These are phyloP conservation scores for Blastobotrys indianensis DNA, from an alignment of 1,139 yeast species.

Conservation along the genomic window DNA sequence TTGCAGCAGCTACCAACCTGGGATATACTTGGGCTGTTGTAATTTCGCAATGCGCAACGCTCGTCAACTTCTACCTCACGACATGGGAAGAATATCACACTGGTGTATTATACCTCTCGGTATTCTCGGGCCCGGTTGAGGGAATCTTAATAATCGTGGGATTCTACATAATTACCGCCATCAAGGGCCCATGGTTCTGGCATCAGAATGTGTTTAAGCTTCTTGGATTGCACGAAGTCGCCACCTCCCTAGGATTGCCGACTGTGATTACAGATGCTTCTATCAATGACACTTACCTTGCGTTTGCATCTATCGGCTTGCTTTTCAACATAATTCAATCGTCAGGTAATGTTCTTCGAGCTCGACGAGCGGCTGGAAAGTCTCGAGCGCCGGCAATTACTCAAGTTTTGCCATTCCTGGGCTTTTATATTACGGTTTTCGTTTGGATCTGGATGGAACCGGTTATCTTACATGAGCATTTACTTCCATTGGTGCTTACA, in stretches of 20 bases:
- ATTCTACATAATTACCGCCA: conserved; percentile 56
- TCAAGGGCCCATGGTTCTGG: conserved; percentile 63
- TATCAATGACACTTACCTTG: conserved; percentile 42
- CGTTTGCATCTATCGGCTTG: conserved; percentile 51
- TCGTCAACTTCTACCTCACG: conserved; percentile 74
- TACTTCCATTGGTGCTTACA: conserved; percentile 56
- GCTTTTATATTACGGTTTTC: conserved; percentile 53
- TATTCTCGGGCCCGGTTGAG: conserved; percentile 91
- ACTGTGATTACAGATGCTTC: conserved; percentile 14
- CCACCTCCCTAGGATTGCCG: not conserved
- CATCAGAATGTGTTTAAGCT: conserved; percentile 30
- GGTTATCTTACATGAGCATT: conserved; percentile 42
- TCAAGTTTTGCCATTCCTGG: conserved; percentile 68
- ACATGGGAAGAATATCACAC: conserved; percentile 98
- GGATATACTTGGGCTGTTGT: conserved; percentile 64
- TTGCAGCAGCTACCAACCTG: conserved; percentile 65
- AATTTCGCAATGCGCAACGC: conserved; percentile 66
- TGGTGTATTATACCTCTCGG: conserved; percentile 70
- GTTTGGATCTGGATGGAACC: conserved; percentile 44
- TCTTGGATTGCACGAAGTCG: conserved; percentile 5
- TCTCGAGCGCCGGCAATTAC: conserved; percentile 42
- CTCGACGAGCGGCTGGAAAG: conserved; percentile 39
- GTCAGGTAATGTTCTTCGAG: conserved; percentile 56
- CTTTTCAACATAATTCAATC: conserved; percentile 71
- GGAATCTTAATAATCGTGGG: conserved; percentile 67